Conservation (phyloP, 257 asterid genomes). For the Misopates orontium region DNA sequence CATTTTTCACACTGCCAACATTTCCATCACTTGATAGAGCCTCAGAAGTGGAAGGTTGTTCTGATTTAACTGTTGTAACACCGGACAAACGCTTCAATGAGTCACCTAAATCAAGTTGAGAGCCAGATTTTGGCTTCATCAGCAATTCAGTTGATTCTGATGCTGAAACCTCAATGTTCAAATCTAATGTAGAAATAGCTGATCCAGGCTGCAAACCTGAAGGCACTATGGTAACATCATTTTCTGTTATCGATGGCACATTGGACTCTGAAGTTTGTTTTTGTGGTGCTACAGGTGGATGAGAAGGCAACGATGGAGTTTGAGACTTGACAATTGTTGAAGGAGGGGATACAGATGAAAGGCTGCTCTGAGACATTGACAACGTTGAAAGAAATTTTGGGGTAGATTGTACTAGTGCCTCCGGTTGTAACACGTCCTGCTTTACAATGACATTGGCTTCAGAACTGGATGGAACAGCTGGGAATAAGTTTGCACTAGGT, state of each 20-base stretch:
- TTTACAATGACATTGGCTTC: constrained; percentile 36
- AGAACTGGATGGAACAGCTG: constrained; percentile 32
- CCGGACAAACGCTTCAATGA: constrained; percentile 33
- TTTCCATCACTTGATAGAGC: constrained; percentile 41
- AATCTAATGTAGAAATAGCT: constrained; percentile 30
- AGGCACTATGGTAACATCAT: constrained; percentile 29
- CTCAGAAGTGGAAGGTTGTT: constrained; percentile 34
- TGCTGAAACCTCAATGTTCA: constrained; percentile 32
- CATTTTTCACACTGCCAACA: constrained; percentile 36
- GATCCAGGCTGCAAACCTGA: constrained; percentile 41
- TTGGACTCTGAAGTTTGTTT: constrained; percentile 32
- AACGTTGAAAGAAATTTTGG: constrained; percentile 35
- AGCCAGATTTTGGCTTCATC: constrained; percentile 33
- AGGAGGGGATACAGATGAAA: constrained; percentile 34
- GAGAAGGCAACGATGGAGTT: constrained; percentile 37
- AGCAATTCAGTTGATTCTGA: constrained; percentile 32
- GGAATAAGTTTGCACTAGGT: constrained; percentile 41
- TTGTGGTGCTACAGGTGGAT: constrained; percentile 29
- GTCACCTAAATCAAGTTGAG: constrained; percentile 38
- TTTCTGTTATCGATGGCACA: constrained; percentile 36
- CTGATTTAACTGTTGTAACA: constrained; percentile 36
- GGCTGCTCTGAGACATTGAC: constrained; percentile 28
- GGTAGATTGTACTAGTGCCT: constrained; percentile 34
- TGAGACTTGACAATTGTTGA: constrained; percentile 31
- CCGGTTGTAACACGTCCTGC: constrained; percentile 42